Percentiles rank a stretch among this genome's conserved stretches.
Conservation (phyloP, 768 basidiomycete species). For the Paxillus ammoniavirescens region DNA sequence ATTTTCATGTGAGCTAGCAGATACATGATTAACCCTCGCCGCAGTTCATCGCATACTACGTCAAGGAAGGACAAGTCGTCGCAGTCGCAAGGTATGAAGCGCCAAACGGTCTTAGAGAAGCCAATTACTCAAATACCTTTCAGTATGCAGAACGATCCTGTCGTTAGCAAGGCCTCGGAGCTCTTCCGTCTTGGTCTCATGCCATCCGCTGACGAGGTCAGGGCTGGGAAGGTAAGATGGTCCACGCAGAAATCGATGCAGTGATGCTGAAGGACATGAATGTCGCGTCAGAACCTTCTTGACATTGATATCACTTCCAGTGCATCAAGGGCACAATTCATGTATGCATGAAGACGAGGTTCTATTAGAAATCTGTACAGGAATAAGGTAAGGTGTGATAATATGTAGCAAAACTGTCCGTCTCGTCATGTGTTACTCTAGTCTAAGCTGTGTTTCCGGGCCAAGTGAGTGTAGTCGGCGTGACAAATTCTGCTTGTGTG, state of each 20-base stretch:
- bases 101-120: background rate
- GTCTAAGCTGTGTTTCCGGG: too few relatives aligned
- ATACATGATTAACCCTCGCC: background rate
- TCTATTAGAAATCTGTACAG: background rate
- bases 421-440: background rate
- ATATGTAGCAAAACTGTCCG: background rate
- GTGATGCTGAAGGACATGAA: background rate
- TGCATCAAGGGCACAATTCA: background rate
- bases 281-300: constrained; percentile 23
- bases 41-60: constrained; percentile 81
- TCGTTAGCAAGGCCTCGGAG: constrained; percentile 76
- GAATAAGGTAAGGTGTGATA: background rate
- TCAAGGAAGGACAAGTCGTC: constrained; percentile 58
- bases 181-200: constrained; percentile 75
- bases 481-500: background rate
- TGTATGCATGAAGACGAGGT: background rate
- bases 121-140: background rate
- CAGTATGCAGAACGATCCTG: constrained; percentile 81
- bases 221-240: constrained; percentile 61
- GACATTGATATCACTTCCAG: constrained; percentile 27
- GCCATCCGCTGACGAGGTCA: constrained; percentile 74
- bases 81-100: constrained; percentile 60
- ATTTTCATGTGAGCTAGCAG: background rate
- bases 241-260: background rate
- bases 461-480: background rate